These are phyloP conservation scores for Saccharomycopsis schoenii DNA, from an alignment of 805 yeast species.

Conservation along the genomic window DNA sequence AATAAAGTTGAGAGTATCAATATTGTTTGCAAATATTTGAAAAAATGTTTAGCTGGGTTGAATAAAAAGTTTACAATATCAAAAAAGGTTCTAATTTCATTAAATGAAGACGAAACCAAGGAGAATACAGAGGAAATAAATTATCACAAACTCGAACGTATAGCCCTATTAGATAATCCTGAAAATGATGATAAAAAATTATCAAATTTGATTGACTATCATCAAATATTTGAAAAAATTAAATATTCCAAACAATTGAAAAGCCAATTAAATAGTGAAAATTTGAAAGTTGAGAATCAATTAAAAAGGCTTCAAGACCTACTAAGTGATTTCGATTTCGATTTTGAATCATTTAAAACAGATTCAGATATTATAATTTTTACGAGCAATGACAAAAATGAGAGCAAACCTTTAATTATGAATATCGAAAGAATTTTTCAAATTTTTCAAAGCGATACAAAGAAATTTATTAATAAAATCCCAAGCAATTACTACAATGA, in stretches of 20 bases:
- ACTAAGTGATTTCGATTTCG: neutral
- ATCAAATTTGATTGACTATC: conserved; percentile 26
- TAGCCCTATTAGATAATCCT: conserved; percentile 20
- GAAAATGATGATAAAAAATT: conserved; percentile 22
- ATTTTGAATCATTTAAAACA: neutral
- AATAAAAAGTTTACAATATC: conserved; percentile 35
- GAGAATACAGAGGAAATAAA: conserved; percentile 27
- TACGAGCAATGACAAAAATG: neutral
- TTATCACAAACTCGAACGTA: conserved; percentile 23
- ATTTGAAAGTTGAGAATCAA: neutral
- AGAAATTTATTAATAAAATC: neutral
- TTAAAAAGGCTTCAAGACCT: neutral
- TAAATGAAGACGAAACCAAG: neutral
- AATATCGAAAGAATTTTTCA: neutral
- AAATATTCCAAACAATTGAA: conserved; percentile 22
- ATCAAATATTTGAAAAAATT: conserved; percentile 27
- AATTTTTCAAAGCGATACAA: neutral
- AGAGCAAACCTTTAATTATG: neutral
- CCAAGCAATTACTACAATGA: neutral
- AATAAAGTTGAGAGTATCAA: conserved; percentile 37
- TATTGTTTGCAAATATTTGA: conserved; percentile 39
- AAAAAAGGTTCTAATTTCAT: conserved; percentile 26
- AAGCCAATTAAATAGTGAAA: conserved; percentile 10
- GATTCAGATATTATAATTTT: neutral
- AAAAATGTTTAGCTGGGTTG: conserved; percentile 39